Percentiles rank a stretch among this genome's conserved stretches.
These are phyloP conservation scores for Amanita polypyramis DNA, from an alignment of 768 basidiomycete genomes.

Conservation along the genomic window DNA sequence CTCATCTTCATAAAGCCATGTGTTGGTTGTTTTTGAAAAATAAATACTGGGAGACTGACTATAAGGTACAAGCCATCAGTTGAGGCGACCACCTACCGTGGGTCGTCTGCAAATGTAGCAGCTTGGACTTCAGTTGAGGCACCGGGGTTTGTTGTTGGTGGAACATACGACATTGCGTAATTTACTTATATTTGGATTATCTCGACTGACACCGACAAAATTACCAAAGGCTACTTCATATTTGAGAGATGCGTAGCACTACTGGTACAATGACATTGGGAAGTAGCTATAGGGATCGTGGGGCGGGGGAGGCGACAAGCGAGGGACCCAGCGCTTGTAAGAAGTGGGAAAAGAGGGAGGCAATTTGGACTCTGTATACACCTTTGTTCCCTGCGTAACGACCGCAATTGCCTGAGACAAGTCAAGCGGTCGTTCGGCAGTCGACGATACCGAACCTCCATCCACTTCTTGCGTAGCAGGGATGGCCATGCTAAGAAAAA, in stretches of 20 bases:
- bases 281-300: constrained; percentile 78
- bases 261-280: constrained; percentile 61
- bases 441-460: neutral
- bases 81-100: constrained; percentile 30
- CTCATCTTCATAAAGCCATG: constrained; percentile 87
- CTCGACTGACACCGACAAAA: too few relatives aligned
- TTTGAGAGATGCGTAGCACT: constrained; percentile 6
- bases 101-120: constrained; percentile 70
- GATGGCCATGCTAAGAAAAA: constrained; percentile 35
- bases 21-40: constrained; percentile 60
- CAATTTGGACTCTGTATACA: constrained; percentile 52
- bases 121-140: constrained; percentile 47
- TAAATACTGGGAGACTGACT: constrained; percentile 43
- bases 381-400: constrained; percentile 43
- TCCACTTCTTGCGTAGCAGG: constrained; percentile 25
- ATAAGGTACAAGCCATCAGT: constrained; percentile 12
- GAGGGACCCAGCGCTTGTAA: constrained; percentile 65
- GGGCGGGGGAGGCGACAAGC: constrained; percentile 66
- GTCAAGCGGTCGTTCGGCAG: constrained; percentile 36
- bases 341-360: constrained; percentile 68
- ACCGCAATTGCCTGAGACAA: constrained; percentile 65
- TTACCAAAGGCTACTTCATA: neutral
- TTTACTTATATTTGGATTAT: constrained; percentile 4
- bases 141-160: constrained; percentile 40
- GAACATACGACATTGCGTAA: constrained; percentile 31